phyloP scores from a whole-genome alignment of 106 monocot species.

The Dactylorhiza incarnata region DNA sequence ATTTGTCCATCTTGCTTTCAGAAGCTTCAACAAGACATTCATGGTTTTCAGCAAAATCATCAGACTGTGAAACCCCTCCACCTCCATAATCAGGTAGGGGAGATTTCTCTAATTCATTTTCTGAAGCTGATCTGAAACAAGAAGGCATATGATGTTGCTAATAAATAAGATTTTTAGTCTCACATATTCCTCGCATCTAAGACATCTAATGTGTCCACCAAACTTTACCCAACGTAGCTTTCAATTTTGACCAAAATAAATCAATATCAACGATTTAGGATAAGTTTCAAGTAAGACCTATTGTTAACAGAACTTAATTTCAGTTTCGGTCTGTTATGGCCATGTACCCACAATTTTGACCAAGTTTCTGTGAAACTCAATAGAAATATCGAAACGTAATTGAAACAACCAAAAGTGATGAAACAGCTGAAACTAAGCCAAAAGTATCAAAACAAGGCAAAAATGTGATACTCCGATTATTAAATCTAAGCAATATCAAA shows the following conservation, averaged over 20 bases:
- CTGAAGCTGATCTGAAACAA: conserved; percentile 28
- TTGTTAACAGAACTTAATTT: neutral
- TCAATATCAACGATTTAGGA: neutral
- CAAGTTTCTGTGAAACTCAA: neutral
- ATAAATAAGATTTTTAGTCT: neutral
- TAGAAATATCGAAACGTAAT: neutral
- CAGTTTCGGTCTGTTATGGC: neutral
- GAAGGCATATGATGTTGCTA: neutral
- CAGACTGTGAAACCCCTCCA: neutral
- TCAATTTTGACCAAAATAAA: neutral
- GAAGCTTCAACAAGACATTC: conserved; percentile 19
- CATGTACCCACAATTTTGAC: neutral
- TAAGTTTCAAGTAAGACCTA: neutral
- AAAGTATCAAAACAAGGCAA: no score
- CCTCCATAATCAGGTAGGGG: conserved; percentile 16
- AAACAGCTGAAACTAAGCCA: neutral
- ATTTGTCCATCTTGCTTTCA: conserved; percentile 6
- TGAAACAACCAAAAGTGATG: neutral
- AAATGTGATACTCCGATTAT: no score
- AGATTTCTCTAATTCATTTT: conserved; percentile 20
- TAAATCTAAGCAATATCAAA: no score
- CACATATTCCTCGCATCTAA: neutral
- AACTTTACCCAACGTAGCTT: neutral
- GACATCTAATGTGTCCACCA: neutral
- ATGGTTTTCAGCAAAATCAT: conserved; percentile 16